A percentile compares a stretch with the other conserved stretches of the same genome.
These are phyloP conservation scores for Aspergillus tanneri DNA, from an alignment of 2,329 filamentous ascomycete genomes.

Conservation along the genomic window DNA sequence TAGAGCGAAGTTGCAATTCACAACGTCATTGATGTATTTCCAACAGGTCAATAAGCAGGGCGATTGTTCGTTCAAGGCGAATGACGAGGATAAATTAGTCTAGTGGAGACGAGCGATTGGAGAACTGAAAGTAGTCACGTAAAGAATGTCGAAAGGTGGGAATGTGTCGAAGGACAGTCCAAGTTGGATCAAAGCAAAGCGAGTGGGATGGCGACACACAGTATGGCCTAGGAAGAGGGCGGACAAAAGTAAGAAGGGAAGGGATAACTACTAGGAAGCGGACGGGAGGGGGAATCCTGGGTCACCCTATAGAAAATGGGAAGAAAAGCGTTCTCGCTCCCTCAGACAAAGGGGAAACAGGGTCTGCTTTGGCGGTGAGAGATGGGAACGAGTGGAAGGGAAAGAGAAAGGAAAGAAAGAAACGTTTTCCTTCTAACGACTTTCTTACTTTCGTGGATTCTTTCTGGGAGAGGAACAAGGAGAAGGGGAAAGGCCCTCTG, in stretches of 20 bases:
- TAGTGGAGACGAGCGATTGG: conserved; percentile 10
- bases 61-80: conserved; percentile 13
- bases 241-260: conserved; percentile 6
- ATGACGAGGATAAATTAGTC: conserved; percentile 9
- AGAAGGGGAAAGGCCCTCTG: conserved; percentile 9
- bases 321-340: conserved; percentile 10
- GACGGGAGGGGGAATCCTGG: conserved; percentile 3
- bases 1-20: conserved; percentile 19
- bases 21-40: conserved; percentile 23
- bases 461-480: conserved; percentile 6
- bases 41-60: conserved; percentile 15
- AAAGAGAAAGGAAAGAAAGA: conserved; percentile 5
- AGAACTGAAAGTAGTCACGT: conserved; percentile 6
- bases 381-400: conserved; percentile 12
- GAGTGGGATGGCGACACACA: conserved; percentile 37
- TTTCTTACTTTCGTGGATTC: neutral
- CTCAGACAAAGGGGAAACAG: conserved; percentile 1
- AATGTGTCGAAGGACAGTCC: conserved; percentile 18
- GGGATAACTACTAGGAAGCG: conserved; percentile 5
- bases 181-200: conserved; percentile 22
- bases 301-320: neutral
- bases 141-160: conserved; percentile 16
- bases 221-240: conserved; percentile 26
- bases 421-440: neutral
- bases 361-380: conserved; percentile 4